Evolutionary conservation across 2,329 filamentous ascomycete species (phyloP), one percentile per base, ranked within the genome.

Genomic region (Aspergillus neoniger): DNA sequence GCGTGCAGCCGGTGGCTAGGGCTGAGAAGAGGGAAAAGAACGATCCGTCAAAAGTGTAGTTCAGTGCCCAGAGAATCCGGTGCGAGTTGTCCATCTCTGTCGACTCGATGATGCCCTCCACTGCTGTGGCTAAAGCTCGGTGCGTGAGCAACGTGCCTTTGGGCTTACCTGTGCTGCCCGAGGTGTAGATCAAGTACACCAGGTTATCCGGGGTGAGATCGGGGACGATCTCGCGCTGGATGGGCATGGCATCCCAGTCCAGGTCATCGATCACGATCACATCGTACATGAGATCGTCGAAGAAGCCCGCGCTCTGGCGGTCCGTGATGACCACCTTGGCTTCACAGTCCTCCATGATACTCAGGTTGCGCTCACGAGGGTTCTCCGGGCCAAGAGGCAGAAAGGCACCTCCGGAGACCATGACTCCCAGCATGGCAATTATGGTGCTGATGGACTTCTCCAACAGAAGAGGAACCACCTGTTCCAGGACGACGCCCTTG

Each of bases 21-120:
- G 67, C 70, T 62, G 49, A 67, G 61, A 70, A 71, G 61, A 66
- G 65, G 21, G 65, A 74, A 58, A 63, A 62, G 41, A 79, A 65
- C 36, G 70, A 75, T 10, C 72, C 73, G 59, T 79, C 77, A 56
- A 79, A 79, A 0, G 70, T 73, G 56, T 74, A 78, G 2, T 72
- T 74, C 1, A 71, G 69, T 53, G 78, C 76, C 48, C 79, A 72
- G 15, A 70, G 36, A 10, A 63, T 52, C 25, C 60, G 36, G 12
- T 39, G 19, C 3, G 30, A 25, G 19, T 39, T 32, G 28, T 38
- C 23, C 43, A 57, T 41, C 0, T 41, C n/a, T 7, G 36, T 28
- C 21, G 23, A 25, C 41, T 41, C 23, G 38, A 17, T 30, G 30
- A 25, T 59, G 47, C 12, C 25, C 38, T n/a, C 19, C 52, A 38